phyloP scores from a whole-genome alignment of 352 stramenopile species.

The Phytophthora crassamura region DNA sequence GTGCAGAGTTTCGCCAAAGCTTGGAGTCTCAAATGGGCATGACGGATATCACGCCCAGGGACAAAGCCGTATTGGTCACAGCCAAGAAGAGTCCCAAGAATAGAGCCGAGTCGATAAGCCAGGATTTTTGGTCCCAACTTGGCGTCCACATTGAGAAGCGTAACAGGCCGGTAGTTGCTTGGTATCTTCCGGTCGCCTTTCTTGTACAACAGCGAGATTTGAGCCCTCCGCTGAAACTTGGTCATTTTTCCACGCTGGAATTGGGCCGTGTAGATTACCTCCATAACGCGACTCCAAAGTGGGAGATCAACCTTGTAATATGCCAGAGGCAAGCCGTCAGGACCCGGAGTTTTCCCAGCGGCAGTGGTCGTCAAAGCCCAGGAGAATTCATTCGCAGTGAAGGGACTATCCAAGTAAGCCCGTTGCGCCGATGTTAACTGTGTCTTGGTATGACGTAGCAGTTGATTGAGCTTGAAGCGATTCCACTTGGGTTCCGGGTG shows the following conservation, averaged over 20 bases:
- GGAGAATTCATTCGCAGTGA: conserved; percentile 9
- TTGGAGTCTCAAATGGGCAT: conserved; percentile 10
- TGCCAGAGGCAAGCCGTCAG: background rate
- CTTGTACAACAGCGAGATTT: conserved; percentile 16
- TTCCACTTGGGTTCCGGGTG: background rate
- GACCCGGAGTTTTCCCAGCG: background rate
- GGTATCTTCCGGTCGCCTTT: background rate
- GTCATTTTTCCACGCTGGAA: background rate
- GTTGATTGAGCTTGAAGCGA: background rate
- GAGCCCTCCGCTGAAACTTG: conserved; percentile 9
- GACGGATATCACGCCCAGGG: conserved; percentile 5
- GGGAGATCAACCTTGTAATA: background rate
- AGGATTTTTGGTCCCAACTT: conserved; percentile 16
- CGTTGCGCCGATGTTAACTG: too few relatives aligned
- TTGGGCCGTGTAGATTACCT: background rate
- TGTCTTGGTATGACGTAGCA: background rate
- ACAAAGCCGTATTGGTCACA: conserved; percentile 21
- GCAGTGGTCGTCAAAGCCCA: conserved; percentile 1
- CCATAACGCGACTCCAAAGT: background rate
- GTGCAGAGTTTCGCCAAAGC: background rate
- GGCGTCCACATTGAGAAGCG: conserved; percentile 9
- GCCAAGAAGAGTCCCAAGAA: conserved; percentile 9
- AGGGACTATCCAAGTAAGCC: conserved; percentile 1
- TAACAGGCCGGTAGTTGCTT: conserved; percentile 15
- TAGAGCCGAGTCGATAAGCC: background rate